Evolutionary conservation across 2,329 filamentous ascomycete species (phyloP).

Genomic region (Ophiostoma himal-ulmi): DNA sequence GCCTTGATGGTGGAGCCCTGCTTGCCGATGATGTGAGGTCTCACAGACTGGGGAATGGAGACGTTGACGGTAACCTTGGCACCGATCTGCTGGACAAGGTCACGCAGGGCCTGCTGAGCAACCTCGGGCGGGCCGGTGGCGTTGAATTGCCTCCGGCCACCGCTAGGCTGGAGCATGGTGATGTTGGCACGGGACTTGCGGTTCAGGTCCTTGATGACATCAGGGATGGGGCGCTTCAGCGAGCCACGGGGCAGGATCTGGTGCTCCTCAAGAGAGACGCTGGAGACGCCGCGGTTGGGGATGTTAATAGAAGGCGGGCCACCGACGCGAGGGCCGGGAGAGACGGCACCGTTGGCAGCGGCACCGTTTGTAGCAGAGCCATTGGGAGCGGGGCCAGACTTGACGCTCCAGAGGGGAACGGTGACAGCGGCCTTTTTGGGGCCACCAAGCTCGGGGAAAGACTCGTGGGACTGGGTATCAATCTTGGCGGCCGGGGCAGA

Average conservation of each 20-base stretch:
- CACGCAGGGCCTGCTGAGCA: slow-evolving; percentile 81
- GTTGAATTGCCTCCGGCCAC: slow-evolving; percentile 72
- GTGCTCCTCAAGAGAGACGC: slow-evolving; percentile 64
- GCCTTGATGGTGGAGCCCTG: slow-evolving; percentile 84
- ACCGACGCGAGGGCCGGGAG: slow-evolving; percentile 30
- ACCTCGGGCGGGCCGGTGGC: slow-evolving; percentile 77
- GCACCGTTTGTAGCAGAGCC: slow-evolving; percentile 44
- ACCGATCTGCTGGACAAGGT: slow-evolving; percentile 82
- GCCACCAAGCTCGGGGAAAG: slow-evolving; percentile 84
- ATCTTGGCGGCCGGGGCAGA: slow-evolving; percentile 44
- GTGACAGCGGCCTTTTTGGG: slow-evolving; percentile 57
- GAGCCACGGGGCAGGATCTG: slow-evolving; percentile 71
- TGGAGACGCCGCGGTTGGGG: slow-evolving; percentile 76
- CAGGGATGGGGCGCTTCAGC: slow-evolving; percentile 76
- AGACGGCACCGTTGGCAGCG: slow-evolving; percentile 47
- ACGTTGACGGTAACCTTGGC: slow-evolving; percentile 69
- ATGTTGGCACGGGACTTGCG: slow-evolving; percentile 83
- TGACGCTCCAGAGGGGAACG: slow-evolving; percentile 24
- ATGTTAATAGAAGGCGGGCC: slow-evolving; percentile 60
- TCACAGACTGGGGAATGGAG: slow-evolving; percentile 73
- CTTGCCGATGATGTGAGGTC: slow-evolving; percentile 88
- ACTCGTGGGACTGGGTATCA: slow-evolving; percentile 81
- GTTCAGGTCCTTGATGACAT: slow-evolving; percentile 88
- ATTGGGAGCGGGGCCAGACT: slow-evolving; percentile 41
- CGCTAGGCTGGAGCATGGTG: slow-evolving; percentile 66